A percentile compares a stretch with the other conserved stretches of the same genome.
Conservation (phyloP, 2,329 filamentous ascomycete genomes). For the Penicillium brevicompactum region DNA sequence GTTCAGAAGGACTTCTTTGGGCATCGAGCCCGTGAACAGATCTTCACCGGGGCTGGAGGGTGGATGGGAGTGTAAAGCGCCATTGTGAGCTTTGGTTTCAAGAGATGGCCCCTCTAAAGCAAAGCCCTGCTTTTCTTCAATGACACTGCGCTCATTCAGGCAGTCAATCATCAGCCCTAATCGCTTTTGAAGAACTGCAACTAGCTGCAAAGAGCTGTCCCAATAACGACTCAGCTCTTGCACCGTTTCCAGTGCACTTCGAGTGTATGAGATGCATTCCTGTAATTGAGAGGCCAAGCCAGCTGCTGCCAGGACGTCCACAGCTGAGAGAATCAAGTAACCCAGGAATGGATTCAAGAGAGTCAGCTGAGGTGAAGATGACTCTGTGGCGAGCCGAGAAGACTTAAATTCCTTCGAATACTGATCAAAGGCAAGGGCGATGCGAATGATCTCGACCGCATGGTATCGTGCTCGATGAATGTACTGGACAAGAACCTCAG, state of each 20-base stretch:
- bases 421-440: conserved; percentile 34
- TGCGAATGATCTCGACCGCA: conserved; percentile 55
- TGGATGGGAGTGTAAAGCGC: conserved; percentile 14
- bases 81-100: conserved; percentile 41
- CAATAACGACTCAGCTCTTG: conserved; percentile 61
- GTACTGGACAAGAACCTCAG: conserved; percentile 48
- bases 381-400: conserved; percentile 22
- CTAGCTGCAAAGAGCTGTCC: conserved; percentile 59
- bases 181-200: conserved; percentile 52
- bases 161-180: conserved; percentile 47
- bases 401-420: conserved; percentile 25
- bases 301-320: conserved; percentile 67
- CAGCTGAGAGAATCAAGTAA: conserved; percentile 63
- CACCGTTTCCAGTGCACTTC: conserved; percentile 56
- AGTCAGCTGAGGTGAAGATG: conserved; percentile 31
- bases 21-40: conserved; percentile 43
- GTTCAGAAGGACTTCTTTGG: conserved; percentile 30
- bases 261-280: conserved; percentile 57
- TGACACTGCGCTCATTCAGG: conserved; percentile 34
- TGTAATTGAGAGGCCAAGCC: conserved; percentile 56
- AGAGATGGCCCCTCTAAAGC: conserved; percentile 40
- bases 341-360: conserved; percentile 64
- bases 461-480: conserved; percentile 55
- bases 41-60: conserved; percentile 39
- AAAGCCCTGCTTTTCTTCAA: conserved; percentile 40